Evolutionary conservation across 176 grass and related monocot genomes (phyloP).

Genomic region (Metroxylon sagu): DNA sequence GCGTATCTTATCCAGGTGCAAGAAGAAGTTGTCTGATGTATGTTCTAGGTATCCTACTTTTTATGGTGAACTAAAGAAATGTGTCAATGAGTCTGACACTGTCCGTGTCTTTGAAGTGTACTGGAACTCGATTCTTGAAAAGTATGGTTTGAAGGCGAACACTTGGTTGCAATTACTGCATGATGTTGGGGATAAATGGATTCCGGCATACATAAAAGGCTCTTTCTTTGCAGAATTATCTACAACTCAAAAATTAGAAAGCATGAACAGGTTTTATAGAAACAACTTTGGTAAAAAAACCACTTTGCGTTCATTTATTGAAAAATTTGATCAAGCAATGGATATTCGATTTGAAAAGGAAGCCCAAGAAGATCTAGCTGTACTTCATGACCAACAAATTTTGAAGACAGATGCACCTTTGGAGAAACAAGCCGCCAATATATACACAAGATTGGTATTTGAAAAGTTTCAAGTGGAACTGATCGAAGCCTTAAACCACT

Average conservation of each 20-base stretch:
- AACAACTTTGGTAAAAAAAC: conserved; percentile 41
- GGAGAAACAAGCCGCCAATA: conserved; percentile 75
- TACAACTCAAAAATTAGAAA: conserved; percentile 39
- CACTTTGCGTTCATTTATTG: conserved; percentile 50
- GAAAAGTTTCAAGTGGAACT: conserved; percentile 71
- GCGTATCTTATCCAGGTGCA: conserved; percentile 81
- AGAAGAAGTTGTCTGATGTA: conserved; percentile 74
- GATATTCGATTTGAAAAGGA: conserved; percentile 44
- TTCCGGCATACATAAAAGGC: conserved; percentile 65
- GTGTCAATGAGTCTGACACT: conserved; percentile 52
- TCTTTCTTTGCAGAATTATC: conserved; percentile 85
- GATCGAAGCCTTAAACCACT: conserved; percentile 58
- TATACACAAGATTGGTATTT: conserved; percentile 64
- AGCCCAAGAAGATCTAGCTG: conserved; percentile 46
- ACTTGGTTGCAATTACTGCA: conserved; percentile 62
- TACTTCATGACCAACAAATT: conserved; percentile 35
- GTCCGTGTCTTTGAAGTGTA: conserved; percentile 53
- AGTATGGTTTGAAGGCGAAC: conserved; percentile 62
- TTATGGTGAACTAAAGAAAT: conserved; percentile 69
- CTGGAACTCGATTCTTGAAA: conserved; percentile 81
- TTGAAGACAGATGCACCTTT: conserved; percentile 56
- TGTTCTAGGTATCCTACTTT: conserved; percentile 48
- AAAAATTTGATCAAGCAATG: conserved; percentile 63
- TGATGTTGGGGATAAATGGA: conserved; percentile 58
- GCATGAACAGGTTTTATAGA: conserved; percentile 48